These are phyloP conservation scores for Exophiala bonariae DNA, from an alignment of 2,329 filamentous ascomycete genomes.

Conservation along the genomic window DNA sequence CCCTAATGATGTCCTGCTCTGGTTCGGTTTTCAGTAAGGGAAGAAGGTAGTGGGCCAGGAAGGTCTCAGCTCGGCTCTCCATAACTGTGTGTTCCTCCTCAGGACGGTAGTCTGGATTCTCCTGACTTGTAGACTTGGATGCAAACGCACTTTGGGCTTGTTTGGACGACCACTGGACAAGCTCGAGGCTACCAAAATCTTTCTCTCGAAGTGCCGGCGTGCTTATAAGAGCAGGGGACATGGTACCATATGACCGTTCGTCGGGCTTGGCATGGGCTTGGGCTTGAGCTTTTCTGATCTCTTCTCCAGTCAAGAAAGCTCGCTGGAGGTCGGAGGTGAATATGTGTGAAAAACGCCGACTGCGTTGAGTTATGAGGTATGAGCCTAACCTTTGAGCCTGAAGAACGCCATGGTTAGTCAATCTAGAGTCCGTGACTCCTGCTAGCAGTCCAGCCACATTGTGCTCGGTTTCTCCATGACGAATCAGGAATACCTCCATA, in stretches of 20 bases:
- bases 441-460: conserved; percentile 70
- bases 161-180: conserved; percentile 30
- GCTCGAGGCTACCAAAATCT: conserved; percentile 42
- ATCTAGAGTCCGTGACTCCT: conserved; percentile 73
- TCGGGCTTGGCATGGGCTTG: conserved; percentile 7
- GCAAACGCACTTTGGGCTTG: conserved; percentile 16
- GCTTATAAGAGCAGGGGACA: too few species aligned
- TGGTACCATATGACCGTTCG: too few species aligned
- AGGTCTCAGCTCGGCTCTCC: conserved; percentile 61
- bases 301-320: conserved; percentile 69
- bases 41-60: conserved; percentile 65
- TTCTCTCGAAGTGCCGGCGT: conserved; percentile 43
- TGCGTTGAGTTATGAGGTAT: conserved; percentile 61
- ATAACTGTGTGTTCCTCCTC: conserved; percentile 71
- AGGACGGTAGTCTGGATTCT: conserved; percentile 50
- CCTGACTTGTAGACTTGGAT: conserved; percentile 15
- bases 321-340: conserved; percentile 79
- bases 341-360: conserved; percentile 66
- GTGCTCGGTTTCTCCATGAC: conserved; percentile 88
- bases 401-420: conserved; percentile 79
- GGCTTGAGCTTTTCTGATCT: conserved; percentile 60
- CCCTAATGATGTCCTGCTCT: conserved; percentile 33
- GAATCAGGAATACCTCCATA: conserved; percentile 73
- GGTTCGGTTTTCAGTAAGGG: conserved; percentile 50
- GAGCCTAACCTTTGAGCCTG: conserved; percentile 72